Percentiles rank a stretch among this genome's conserved stretches.
Conservation (phyloP, 306 rosid species). For the Corylus avellana region DNA sequence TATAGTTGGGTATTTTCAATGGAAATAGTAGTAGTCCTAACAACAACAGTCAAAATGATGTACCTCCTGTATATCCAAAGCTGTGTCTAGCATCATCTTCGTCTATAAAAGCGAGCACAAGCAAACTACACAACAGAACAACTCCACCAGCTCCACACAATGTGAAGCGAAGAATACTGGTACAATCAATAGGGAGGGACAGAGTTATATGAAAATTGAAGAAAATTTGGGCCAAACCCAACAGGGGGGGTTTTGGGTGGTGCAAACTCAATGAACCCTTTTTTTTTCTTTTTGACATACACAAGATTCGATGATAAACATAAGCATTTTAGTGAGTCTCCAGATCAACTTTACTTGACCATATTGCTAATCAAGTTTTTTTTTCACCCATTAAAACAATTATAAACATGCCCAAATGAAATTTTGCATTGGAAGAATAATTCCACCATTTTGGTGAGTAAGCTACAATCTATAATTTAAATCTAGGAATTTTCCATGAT, state of each 20-base stretch:
- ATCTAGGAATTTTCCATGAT: neutral
- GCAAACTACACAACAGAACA: constrained; percentile 44
- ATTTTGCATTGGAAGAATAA: neutral
- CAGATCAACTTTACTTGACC: too few relatives aligned
- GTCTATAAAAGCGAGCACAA: constrained; percentile 48
- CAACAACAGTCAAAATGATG: neutral
- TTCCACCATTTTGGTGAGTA: neutral
- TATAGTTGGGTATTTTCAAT: neutral
- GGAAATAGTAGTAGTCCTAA: neutral
- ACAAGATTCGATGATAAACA: neutral
- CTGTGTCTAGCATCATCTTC: constrained; percentile 68
- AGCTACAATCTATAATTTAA: neutral
- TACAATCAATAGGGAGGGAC: constrained; percentile 18
- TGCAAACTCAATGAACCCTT: neutral
- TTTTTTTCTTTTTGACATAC: too few relatives aligned
- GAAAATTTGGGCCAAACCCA: constrained; percentile 12
- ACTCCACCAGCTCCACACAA: constrained; percentile 52
- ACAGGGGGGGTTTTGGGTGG: neutral
- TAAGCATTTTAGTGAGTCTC: neutral
- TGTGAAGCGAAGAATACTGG: constrained; percentile 50
- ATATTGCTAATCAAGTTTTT: too few relatives aligned
- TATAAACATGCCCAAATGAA: neutral
- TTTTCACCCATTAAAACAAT: neutral
- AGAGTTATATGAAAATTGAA: constrained; percentile 3
- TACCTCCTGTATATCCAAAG: constrained; percentile 77